Conservation (phyloP, 176 grass and related monocot species). For the Paspalum vaginatum region DNA sequence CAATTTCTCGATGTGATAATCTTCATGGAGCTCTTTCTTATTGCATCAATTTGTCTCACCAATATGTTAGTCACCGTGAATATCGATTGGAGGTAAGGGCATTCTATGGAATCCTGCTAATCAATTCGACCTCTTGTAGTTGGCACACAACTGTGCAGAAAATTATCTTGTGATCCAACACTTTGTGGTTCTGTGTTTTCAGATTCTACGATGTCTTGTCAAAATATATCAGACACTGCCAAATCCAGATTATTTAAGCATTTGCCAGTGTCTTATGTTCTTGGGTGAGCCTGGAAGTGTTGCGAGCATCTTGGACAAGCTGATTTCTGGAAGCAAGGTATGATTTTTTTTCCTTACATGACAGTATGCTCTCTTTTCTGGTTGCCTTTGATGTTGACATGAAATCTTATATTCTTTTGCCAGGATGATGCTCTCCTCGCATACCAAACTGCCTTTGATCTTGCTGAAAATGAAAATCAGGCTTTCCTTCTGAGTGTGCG, state of each 20-base stretch:
- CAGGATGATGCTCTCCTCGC: conserved; percentile 81
- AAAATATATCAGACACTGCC: conserved; percentile 77
- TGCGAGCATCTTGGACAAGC: conserved; percentile 68
- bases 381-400: not conserved
- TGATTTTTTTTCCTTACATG: not conserved
- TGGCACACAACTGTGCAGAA: not conserved
- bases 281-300: conserved; percentile 70
- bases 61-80: conserved; percentile 75
- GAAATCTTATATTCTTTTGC: conserved; percentile 31
- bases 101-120: conserved; percentile 9
- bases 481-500: conserved; percentile 70
- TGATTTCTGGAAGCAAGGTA: conserved; percentile 69
- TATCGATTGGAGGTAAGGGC: conserved; percentile 75
- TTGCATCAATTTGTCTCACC: conserved; percentile 85
- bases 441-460: conserved; percentile 87
- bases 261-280: conserved; percentile 89
- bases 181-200: conserved; percentile 28
- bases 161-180: not conserved
- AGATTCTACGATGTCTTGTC: conserved; percentile 82
- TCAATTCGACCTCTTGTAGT: not conserved
- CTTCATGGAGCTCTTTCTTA: conserved; percentile 72
- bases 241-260: conserved; percentile 82
- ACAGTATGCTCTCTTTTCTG: not conserved
- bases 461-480: conserved; percentile 89
- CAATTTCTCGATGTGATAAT: conserved; percentile 72